These are phyloP conservation scores for Solanum chaucha DNA, from an alignment of 257 asterid species.

Conservation along the genomic window DNA sequence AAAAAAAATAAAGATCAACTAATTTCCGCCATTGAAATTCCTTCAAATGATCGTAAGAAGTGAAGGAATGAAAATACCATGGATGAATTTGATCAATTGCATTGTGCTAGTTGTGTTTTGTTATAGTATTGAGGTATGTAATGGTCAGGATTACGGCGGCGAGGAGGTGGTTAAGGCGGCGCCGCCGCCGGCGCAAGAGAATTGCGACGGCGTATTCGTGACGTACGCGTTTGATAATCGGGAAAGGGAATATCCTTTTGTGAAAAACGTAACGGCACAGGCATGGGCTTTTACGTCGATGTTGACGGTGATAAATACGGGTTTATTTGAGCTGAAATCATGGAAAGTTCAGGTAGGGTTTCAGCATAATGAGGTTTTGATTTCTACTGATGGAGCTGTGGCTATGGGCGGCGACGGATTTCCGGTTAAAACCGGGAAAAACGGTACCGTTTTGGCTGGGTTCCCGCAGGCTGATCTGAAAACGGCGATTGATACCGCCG, in stretches of 20 bases:
- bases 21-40: background rate
- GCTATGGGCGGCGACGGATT: slow-evolving; percentile 46
- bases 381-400: slow-evolving; percentile 67
- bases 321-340: slow-evolving; percentile 44
- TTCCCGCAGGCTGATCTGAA: slow-evolving; percentile 62
- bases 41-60: background rate
- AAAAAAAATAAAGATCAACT: background rate
- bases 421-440: slow-evolving; percentile 50
- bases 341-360: slow-evolving; percentile 66
- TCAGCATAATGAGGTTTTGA: slow-evolving; percentile 63
- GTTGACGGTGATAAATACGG: slow-evolving; percentile 46
- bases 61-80: slow-evolving; percentile 28
- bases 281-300: slow-evolving; percentile 66
- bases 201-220: slow-evolving; percentile 59
- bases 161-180: slow-evolving; percentile 19
- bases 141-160: slow-evolving; percentile 36
- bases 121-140: background rate
- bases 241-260: slow-evolving; percentile 55
- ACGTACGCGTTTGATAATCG: slow-evolving; percentile 54
- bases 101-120: slow-evolving; percentile 14
- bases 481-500: slow-evolving; percentile 91
- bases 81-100: slow-evolving; percentile 14
- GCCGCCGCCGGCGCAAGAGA: slow-evolving; percentile 28
- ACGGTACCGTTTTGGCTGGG: slow-evolving; percentile 67
- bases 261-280: slow-evolving; percentile 74